Evolutionary conservation across 208 protist species (phyloP).

Genomic region (Leishmania gerbilli): DNA sequence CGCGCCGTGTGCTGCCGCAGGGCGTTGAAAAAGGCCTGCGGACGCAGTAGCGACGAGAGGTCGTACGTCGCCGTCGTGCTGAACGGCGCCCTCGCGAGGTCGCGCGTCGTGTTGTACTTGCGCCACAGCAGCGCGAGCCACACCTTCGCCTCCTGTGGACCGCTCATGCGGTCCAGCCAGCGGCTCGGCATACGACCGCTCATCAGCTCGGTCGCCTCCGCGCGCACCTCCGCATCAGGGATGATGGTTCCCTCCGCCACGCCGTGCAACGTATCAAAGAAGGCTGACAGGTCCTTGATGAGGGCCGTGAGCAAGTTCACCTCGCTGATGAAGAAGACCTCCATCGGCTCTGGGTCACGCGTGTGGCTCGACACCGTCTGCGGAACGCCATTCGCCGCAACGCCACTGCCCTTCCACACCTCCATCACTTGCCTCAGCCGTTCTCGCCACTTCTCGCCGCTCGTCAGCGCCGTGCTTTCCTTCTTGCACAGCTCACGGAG

Average conservation of each 20-base stretch:
- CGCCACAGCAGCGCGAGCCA: slow-evolving; percentile 84
- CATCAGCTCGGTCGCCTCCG: slow-evolving; percentile 82
- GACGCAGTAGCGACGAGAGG: slow-evolving; percentile 89
- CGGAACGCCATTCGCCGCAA: slow-evolving; percentile 10
- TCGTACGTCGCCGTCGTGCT: slow-evolving; percentile 66
- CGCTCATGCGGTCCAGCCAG: slow-evolving; percentile 91
- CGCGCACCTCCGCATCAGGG: slow-evolving; percentile 54
- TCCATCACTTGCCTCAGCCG: slow-evolving; percentile 85
- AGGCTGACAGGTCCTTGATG: slow-evolving; percentile 60
- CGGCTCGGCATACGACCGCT: slow-evolving; percentile 72
- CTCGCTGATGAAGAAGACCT: slow-evolving; percentile 94
- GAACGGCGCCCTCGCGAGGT: slow-evolving; percentile 35
- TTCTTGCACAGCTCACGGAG: slow-evolving; percentile 76
- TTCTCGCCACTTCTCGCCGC: slow-evolving; percentile 65
- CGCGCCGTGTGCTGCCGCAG: slow-evolving; percentile 94
- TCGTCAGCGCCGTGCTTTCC: slow-evolving; percentile 19
- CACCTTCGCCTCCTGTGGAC: slow-evolving; percentile 69
- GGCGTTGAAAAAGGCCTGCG: slow-evolving; percentile 95
- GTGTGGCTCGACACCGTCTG: slow-evolving; percentile 21
- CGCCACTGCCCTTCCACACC: slow-evolving; percentile 74
- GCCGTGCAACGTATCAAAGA: slow-evolving; percentile 61
- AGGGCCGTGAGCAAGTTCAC: slow-evolving; percentile 61
- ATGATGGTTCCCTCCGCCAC: slow-evolving; percentile 89
- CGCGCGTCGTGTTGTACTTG: slow-evolving; percentile 50
- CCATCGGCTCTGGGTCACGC: slow-evolving; percentile 72